These are phyloP conservation scores for Blastobotrys parvus DNA, from an alignment of 805 yeast genomes.

Conservation along the genomic window DNA sequence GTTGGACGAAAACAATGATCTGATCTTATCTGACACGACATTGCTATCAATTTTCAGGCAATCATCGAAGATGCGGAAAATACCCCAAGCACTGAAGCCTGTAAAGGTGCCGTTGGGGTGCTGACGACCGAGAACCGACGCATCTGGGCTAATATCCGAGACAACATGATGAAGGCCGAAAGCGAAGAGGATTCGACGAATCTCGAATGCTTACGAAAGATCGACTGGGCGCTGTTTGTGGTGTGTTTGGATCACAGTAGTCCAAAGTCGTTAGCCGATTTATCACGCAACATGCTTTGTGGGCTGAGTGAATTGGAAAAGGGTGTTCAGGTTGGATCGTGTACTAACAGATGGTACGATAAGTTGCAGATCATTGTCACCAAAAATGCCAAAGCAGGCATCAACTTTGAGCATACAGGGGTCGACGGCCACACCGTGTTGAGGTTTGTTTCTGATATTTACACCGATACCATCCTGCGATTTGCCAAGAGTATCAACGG, in stretches of 20 bases:
- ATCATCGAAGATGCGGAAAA: constrained; percentile 64
- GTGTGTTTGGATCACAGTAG: constrained; percentile 76
- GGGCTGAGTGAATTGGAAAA: constrained; percentile 71
- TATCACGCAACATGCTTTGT: constrained; percentile 80
- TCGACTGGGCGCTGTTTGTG: constrained; percentile 76
- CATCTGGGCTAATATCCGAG: constrained; percentile 75
- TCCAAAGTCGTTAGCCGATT: constrained; percentile 45
- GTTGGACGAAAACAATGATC: constrained; percentile 59
- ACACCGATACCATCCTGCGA: constrained; percentile 80
- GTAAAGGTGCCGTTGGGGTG: constrained; percentile 77
- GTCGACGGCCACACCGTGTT: constrained; percentile 93
- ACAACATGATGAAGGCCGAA: constrained; percentile 33
- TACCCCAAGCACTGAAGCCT: constrained; percentile 46
- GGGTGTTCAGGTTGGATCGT: constrained; percentile 88
- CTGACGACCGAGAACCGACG: constrained; percentile 85
- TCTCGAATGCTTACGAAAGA: constrained; percentile 59
- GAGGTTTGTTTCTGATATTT: constrained; percentile 80
- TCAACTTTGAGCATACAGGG: constrained; percentile 85
- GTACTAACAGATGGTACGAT: constrained; percentile 93
- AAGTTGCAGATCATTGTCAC: constrained; percentile 82
- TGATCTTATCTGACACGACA: constrained; percentile 69
- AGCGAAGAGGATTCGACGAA: constrained; percentile 38
- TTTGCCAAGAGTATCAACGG: constrained; percentile 79
- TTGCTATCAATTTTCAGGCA: constrained; percentile 64
- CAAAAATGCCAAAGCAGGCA: constrained; percentile 84